Evolutionary conservation across 805 yeast species (phyloP).

Genomic region (Myxozyma sirexii): DNA sequence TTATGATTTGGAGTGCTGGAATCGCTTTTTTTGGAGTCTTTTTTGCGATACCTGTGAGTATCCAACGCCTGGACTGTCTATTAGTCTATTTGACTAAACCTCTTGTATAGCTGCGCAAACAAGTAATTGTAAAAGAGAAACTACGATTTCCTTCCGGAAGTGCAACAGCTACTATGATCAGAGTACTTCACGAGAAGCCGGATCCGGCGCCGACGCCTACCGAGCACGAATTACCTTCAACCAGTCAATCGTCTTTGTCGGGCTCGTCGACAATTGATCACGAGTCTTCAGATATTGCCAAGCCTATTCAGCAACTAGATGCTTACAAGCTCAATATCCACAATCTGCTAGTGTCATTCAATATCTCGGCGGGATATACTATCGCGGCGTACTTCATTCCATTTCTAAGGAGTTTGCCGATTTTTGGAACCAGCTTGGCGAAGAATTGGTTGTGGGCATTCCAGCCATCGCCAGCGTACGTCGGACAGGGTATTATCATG

Average conservation of each 20-base stretch:
- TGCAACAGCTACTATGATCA: conserved; percentile 91
- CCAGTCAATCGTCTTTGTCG: not conserved
- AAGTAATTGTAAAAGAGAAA: conserved; percentile 84
- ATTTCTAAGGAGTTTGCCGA: conserved; percentile 63
- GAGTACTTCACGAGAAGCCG: conserved; percentile 75
- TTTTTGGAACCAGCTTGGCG: conserved; percentile 71
- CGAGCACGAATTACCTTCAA: conserved; percentile 24
- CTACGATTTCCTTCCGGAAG: conserved; percentile 93
- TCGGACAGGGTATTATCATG: conserved; percentile 98
- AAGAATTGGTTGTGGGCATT: conserved; percentile 75
- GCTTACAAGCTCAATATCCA: conserved; percentile 55
- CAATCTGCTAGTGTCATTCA: conserved; percentile 63
- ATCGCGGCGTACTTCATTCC: conserved; percentile 74
- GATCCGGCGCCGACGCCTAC: conserved; percentile 13
- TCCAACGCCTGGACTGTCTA: not conserved
- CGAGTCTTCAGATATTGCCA: conserved; percentile 14
- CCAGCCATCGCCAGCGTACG: conserved; percentile 95
- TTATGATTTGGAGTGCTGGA: conserved; percentile 81
- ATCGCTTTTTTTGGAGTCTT: conserved; percentile 94
- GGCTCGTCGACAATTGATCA: not conserved
- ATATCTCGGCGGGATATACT: conserved; percentile 72
- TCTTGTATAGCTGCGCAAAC: conserved; percentile 71
- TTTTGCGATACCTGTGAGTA: conserved; percentile 74
- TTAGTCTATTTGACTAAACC: too few species aligned
- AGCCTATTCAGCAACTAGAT: conserved; percentile 23